Evolutionary conservation across 1,139 yeast species (phyloP).

Genomic region (Wickerhamiella pararugosa): DNA sequence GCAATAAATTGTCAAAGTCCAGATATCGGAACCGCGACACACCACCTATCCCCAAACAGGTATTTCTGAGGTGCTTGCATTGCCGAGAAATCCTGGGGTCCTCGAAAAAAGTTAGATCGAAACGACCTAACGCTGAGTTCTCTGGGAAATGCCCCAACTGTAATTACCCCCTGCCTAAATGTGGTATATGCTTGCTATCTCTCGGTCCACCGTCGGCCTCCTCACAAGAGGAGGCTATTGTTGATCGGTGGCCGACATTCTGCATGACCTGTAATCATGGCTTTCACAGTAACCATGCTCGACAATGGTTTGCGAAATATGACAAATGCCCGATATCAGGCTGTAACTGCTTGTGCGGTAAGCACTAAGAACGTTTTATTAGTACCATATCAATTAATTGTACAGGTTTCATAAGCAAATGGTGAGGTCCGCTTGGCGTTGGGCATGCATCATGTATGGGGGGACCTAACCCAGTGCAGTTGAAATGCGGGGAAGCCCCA

Average conservation of each 20-base stretch:
- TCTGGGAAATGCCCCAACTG: conserved; percentile 52
- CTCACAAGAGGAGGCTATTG: conserved; percentile 13
- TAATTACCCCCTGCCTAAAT: conserved; percentile 78
- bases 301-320: conserved; percentile 86
- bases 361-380: not conserved
- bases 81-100: conserved; percentile 42
- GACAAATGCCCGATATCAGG: conserved; percentile 89
- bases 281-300: conserved; percentile 88
- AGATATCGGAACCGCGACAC: conserved; percentile 35
- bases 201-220: conserved; percentile 58
- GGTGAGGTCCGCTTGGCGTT: too few relatives aligned
- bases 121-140: conserved; percentile 1
- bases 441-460: too few relatives aligned
- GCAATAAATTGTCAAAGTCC: conserved; percentile 49
- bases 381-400: not conserved
- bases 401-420: not conserved
- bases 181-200: conserved; percentile 75
- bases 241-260: conserved; percentile 58
- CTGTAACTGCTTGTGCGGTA: conserved; percentile 58
- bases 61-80: conserved; percentile 61
- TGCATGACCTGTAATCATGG: conserved; percentile 89
- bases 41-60: conserved; percentile 52
- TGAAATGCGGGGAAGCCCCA: too few relatives aligned
- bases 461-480: too few relatives aligned
- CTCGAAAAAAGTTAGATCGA: not conserved